A percentile compares a stretch with the other conserved stretches of the same genome.
These are phyloP conservation scores for Fraxinus excelsior DNA, from an alignment of 257 asterid genomes.

Conservation along the genomic window DNA sequence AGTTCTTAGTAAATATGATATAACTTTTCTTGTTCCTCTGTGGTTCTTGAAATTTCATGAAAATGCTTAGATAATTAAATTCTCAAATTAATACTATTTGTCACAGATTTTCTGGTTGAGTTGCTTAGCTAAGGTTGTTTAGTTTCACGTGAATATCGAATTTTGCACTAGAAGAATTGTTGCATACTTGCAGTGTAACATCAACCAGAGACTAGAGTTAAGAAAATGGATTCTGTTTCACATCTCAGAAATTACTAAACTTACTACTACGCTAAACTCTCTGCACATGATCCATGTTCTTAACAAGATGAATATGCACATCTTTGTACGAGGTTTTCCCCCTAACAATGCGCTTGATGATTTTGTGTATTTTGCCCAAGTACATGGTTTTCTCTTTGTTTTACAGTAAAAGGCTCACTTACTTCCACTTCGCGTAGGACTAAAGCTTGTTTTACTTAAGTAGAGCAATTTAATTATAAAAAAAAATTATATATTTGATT, in stretches of 20 bases:
- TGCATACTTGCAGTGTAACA: too few relatives aligned
- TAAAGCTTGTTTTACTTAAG: neutral
- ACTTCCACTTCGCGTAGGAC: neutral
- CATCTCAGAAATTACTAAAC: neutral
- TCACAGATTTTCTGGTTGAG: too few relatives aligned
- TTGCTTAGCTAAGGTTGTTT: too few relatives aligned
- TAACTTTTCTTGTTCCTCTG: too few relatives aligned
- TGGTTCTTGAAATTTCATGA: too few relatives aligned
- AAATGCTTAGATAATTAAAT: too few relatives aligned
- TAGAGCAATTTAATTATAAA: neutral
- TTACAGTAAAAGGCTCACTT: neutral
- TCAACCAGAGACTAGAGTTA: neutral
- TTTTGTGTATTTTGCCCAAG: neutral
- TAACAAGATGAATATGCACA: neutral
- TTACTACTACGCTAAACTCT: neutral
- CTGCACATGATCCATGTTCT: neutral
- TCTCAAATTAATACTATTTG: too few relatives aligned
- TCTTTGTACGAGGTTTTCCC: too few relatives aligned
- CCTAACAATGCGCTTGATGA: too few relatives aligned
- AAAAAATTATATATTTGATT: neutral
- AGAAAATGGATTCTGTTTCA: neutral
- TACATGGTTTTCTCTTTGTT: neutral
- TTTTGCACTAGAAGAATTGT: too few relatives aligned
- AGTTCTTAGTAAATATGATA: too few relatives aligned
- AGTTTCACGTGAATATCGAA: too few relatives aligned